Conservation (phyloP, 345 rosid genomes). For the Aurinia saxatilis region DNA sequence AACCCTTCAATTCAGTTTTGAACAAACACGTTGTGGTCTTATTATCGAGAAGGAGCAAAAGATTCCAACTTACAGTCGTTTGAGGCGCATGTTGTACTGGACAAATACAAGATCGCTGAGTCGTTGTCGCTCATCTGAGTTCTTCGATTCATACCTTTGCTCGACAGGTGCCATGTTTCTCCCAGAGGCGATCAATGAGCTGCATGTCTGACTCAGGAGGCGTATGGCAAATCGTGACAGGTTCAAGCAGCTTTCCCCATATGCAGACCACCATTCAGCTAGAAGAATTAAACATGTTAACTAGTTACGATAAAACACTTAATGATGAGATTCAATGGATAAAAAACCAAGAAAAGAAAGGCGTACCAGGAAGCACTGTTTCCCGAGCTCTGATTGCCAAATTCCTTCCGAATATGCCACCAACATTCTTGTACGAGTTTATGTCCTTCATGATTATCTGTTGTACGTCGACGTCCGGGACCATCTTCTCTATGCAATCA, state of each 20-base stretch:
- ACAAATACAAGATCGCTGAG: slow-evolving; percentile 66
- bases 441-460: slow-evolving; percentile 67
- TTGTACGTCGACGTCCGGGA: slow-evolving; percentile 56
- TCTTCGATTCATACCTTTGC: slow-evolving; percentile 49
- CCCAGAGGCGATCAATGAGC: slow-evolving; percentile 36
- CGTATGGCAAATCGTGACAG: slow-evolving; percentile 72
- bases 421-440: slow-evolving; percentile 52
- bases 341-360: not conserved
- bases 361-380: slow-evolving; percentile 62
- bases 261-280: slow-evolving; percentile 98
- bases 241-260: slow-evolving; percentile 89
- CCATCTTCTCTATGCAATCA: slow-evolving; percentile 73
- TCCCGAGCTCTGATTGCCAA: slow-evolving; percentile 82
- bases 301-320: too few relatives aligned
- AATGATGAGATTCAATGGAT: not conserved
- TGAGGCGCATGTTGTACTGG: slow-evolving; percentile 75
- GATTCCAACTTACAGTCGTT: slow-evolving; percentile 56
- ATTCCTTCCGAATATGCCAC: slow-evolving; percentile 82
- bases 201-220: slow-evolving; percentile 73
- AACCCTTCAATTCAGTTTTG: slow-evolving; percentile 13
- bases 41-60: too few relatives aligned
- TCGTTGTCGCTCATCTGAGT: slow-evolving; percentile 65
- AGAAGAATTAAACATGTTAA: slow-evolving; percentile 16
- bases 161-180: slow-evolving; percentile 39
- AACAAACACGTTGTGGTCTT: too few relatives aligned